Conservation (phyloP, 1,139 yeast species). For the Pneumocystis canis region DNA sequence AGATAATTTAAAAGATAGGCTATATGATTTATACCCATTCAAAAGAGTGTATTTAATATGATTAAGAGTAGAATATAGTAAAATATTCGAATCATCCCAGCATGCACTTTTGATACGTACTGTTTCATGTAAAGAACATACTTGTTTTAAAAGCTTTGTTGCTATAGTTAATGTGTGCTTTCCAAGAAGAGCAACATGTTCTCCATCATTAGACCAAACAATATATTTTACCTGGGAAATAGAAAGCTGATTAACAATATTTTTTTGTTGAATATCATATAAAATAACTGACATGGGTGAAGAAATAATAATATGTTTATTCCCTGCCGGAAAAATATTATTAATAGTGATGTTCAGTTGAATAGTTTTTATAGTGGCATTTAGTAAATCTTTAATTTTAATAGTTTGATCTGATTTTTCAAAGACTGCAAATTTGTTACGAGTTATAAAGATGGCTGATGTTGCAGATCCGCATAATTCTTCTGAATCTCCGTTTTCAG, state of each 20-base stretch:
- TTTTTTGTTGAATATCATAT: slow-evolving; percentile 88
- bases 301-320: slow-evolving; percentile 68
- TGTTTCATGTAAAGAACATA: slow-evolving; percentile 87
- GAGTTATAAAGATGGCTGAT: slow-evolving; percentile 78
- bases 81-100: slow-evolving; percentile 90
- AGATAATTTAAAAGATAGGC: neutral
- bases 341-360: slow-evolving; percentile 56
- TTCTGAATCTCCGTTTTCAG: slow-evolving; percentile 51
- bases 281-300: slow-evolving; percentile 59
- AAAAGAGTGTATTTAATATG: slow-evolving; percentile 86
- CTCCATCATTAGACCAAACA: slow-evolving; percentile 79
- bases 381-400: slow-evolving; percentile 70
- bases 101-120: slow-evolving; percentile 94
- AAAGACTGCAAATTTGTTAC: slow-evolving; percentile 84
- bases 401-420: slow-evolving; percentile 48
- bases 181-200: slow-evolving; percentile 72
- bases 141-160: slow-evolving; percentile 57
- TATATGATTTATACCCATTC: slow-evolving; percentile 38
- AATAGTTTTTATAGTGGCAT: slow-evolving; percentile 66
- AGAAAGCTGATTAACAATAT: slow-evolving; percentile 52
- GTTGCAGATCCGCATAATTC: slow-evolving; percentile 68
- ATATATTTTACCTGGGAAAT: slow-evolving; percentile 78
- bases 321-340: slow-evolving; percentile 59
- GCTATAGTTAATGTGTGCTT: slow-evolving; percentile 89
- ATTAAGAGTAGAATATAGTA: slow-evolving; percentile 84